Conservation (phyloP, 495 filamentous ascomycete genomes). For the Aspergillus nanangensis region DNA sequence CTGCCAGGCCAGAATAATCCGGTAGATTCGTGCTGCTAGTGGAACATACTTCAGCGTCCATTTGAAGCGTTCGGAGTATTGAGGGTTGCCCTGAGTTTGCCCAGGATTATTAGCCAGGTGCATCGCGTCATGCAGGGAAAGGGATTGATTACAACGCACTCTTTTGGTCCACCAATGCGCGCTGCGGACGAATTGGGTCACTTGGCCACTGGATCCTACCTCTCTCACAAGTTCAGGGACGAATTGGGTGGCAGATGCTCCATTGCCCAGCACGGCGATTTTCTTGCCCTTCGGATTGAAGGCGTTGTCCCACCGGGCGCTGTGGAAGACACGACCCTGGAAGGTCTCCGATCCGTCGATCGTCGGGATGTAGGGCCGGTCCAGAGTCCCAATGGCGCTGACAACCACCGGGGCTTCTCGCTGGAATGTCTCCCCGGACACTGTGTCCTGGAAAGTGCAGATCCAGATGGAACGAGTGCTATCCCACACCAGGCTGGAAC, state of each 20-base stretch:
- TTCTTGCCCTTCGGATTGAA: conserved; percentile 40
- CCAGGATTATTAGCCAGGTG: no score
- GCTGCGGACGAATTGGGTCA: conserved; percentile 50
- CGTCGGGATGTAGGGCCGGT: conserved; percentile 38
- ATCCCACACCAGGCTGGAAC: conserved; percentile 4
- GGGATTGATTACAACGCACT: no score
- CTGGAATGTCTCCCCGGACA: conserved; percentile 4
- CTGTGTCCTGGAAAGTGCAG: conserved; percentile 5
- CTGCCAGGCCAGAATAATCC: conserved; percentile 6
- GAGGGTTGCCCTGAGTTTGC: conserved; percentile 5
- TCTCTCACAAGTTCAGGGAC: conserved; percentile 24
- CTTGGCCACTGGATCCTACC: conserved; percentile 32
- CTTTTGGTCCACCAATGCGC: conserved; percentile 43
- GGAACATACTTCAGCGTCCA: conserved; percentile 5
- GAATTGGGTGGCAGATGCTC: conserved; percentile 39
- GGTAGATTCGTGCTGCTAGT: conserved; percentile 5
- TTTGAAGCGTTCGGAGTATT: conserved; percentile 7
- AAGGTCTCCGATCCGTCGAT: conserved; percentile 45
- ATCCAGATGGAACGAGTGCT: conserved; percentile 4
- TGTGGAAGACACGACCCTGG: conserved; percentile 46
- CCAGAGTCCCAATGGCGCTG: conserved; percentile 42
- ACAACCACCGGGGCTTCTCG: conserved; percentile 31
- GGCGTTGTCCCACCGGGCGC: conserved; percentile 42
- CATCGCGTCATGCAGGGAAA: no score
- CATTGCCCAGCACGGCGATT: conserved; percentile 53